These are phyloP conservation scores for Leccinum fibrillosum DNA, from an alignment of 768 basidiomycete genomes.

Conservation along the genomic window DNA sequence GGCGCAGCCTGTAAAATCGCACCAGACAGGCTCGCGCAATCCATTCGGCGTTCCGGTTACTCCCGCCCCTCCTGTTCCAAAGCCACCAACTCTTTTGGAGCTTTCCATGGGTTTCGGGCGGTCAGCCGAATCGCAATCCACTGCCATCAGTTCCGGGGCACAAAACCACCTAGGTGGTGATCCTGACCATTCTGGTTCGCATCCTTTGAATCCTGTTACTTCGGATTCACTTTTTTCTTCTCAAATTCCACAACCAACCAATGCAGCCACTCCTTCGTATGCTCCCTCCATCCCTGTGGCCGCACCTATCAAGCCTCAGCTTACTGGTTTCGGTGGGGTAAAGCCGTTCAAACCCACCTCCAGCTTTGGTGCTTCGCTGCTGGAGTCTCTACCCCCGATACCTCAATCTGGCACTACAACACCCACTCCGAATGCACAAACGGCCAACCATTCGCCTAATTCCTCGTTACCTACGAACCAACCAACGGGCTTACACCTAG, in stretches of 20 bases:
- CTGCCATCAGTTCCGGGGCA: slow-evolving; percentile 29
- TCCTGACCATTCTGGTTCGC: slow-evolving; percentile 14
- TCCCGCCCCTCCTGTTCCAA: slow-evolving; percentile 63
- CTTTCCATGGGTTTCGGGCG: slow-evolving; percentile 52
- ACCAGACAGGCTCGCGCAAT: slow-evolving; percentile 93
- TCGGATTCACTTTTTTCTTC: slow-evolving; percentile 47
- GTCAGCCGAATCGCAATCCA: slow-evolving; percentile 23
- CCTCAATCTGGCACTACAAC: slow-evolving; percentile 54
- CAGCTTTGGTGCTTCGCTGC: slow-evolving; percentile 71
- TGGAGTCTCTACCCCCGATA: slow-evolving; percentile 74
- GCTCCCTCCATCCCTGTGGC: slow-evolving; percentile 34
- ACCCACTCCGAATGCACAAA: slow-evolving; percentile 32
- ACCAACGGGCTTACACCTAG: slow-evolving; percentile 21
- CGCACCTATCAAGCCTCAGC: slow-evolving; percentile 38
- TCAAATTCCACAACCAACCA: slow-evolving; percentile 51
- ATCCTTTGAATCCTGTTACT: slow-evolving; percentile 32
- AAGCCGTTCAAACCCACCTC: slow-evolving; percentile 84
- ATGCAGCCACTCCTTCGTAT: slow-evolving; percentile 34
- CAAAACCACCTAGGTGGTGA: slow-evolving; percentile 20
- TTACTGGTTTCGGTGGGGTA: slow-evolving; percentile 55
- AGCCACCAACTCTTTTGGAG: slow-evolving; percentile 79
- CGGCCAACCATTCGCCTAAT: slow-evolving; percentile 11
- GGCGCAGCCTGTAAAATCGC: slow-evolving; percentile 70
- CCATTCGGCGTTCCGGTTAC: slow-evolving; percentile 82
- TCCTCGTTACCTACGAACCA: slow-evolving; percentile 34